phyloP scores from a whole-genome alignment of 805 yeast species.

The Saccharomycopsis fodiens region DNA sequence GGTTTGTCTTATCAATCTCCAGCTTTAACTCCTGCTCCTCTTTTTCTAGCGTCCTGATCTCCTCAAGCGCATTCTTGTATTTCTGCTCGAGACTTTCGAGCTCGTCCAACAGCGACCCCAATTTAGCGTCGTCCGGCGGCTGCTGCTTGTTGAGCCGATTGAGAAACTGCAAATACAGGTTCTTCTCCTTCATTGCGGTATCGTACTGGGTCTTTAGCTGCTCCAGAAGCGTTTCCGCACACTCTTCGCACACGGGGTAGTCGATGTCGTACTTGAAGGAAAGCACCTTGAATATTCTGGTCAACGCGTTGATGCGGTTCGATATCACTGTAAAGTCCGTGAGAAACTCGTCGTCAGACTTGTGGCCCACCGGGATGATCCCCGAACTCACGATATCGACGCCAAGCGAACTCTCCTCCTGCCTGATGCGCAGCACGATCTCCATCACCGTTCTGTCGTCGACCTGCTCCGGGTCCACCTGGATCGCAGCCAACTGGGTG shows the following conservation, averaged over 20 bases:
- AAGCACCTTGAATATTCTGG: conserved; percentile 61
- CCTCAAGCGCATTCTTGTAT: conserved; percentile 37
- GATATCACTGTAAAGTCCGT: conserved; percentile 34
- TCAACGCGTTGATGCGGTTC: conserved; percentile 43
- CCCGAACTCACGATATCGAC: background rate
- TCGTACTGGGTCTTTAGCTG: conserved; percentile 65
- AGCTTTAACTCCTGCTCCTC: conserved; percentile 37
- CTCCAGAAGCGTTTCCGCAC: conserved; percentile 59
- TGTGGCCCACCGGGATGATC: conserved; percentile 1
- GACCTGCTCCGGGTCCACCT: conserved; percentile 7
- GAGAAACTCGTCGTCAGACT: conserved; percentile 23
- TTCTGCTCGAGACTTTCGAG: conserved; percentile 28
- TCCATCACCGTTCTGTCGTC: conserved; percentile 10
- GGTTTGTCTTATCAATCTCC: conserved; percentile 37
- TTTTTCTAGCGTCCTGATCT: conserved; percentile 34
- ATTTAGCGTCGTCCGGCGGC: conserved; percentile 15
- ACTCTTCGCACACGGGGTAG: conserved; percentile 82
- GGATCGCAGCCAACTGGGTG: conserved; percentile 3
- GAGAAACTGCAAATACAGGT: conserved; percentile 64
- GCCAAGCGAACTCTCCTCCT: background rate
- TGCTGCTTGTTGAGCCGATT: conserved; percentile 53
- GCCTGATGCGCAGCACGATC: conserved; percentile 1
- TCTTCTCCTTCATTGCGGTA: conserved; percentile 68
- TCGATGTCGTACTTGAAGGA: conserved; percentile 71
- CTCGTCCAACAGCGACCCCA: conserved; percentile 24